Conservation (phyloP, 108 stramenopile species). For the Epipyxis sp. region DNA sequence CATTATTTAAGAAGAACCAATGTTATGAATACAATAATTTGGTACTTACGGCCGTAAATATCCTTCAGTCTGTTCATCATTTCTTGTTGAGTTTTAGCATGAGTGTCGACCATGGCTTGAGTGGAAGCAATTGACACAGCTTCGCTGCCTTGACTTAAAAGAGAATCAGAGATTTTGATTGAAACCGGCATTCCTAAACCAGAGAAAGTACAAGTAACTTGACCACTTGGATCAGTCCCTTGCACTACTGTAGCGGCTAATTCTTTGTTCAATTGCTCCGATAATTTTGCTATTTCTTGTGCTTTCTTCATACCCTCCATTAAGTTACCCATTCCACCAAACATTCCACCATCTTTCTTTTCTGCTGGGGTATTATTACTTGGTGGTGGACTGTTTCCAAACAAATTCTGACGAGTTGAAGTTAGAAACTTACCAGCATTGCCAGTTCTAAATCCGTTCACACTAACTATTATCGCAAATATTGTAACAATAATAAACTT, state of each 20-base stretch:
- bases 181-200: neutral
- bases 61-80: slow-evolving; percentile 5
- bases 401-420: too few relatives aligned
- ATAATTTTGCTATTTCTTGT: neutral
- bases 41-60: neutral
- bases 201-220: neutral
- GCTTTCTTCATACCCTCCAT: slow-evolving; percentile 24
- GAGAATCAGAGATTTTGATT: neutral
- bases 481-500: too few relatives aligned
- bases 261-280: neutral
- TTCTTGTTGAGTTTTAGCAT: neutral
- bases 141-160: neutral
- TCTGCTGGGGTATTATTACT: neutral
- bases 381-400: neutral
- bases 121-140: neutral
- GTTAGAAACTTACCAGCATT: too few relatives aligned
- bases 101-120: neutral
- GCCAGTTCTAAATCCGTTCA: too few relatives aligned
- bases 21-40: too few relatives aligned
- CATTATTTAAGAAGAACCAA: too few relatives aligned
- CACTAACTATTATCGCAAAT: too few relatives aligned
- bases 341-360: slow-evolving; percentile 18
- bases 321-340: slow-evolving; percentile 8
- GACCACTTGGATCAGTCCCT: neutral
- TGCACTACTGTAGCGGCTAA: neutral